Percentiles rank a stretch among this genome's conserved stretches.
Conservation (phyloP, 257 asterid species). For the Solanum sejunctum region DNA sequence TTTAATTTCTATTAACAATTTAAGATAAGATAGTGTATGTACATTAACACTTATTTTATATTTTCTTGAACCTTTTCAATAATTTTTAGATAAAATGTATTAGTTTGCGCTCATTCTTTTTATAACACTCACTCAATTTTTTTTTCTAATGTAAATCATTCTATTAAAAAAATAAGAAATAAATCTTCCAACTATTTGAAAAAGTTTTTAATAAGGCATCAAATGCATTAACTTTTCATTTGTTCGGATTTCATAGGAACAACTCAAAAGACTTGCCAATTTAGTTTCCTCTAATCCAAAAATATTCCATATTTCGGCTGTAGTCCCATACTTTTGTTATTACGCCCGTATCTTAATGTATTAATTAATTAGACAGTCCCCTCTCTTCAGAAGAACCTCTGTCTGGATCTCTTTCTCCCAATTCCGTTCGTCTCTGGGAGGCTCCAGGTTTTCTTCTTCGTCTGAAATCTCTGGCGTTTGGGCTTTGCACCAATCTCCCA, state of each 20-base stretch:
- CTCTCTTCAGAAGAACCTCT: conserved; percentile 3
- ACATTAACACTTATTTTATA: no score
- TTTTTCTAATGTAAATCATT: no score
- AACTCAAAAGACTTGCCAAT: background rate
- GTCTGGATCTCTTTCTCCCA: conserved; percentile 13
- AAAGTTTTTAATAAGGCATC: background rate
- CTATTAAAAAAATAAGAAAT: no score
- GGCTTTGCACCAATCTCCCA: background rate
- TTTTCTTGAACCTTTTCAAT: no score
- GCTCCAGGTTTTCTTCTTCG: conserved; percentile 19
- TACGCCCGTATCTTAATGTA: background rate
- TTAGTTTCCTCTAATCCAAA: background rate
- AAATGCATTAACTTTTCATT: background rate
- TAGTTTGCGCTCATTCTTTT: no score
- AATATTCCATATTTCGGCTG: background rate
- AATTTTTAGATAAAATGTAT: no score
- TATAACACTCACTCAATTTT: no score
- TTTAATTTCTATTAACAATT: no score
- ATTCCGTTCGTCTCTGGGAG: conserved; percentile 20
- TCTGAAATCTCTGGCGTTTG: conserved; percentile 29
- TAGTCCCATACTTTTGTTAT: background rate
- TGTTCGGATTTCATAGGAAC: background rate
- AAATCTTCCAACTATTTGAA: background rate
- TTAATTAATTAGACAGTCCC: background rate
- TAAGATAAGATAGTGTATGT: no score